Evolutionary conservation across 345 rosid species (phyloP), one percentile per base, ranked within the genome.

Genomic region (Eutrema yunnanense): DNA sequence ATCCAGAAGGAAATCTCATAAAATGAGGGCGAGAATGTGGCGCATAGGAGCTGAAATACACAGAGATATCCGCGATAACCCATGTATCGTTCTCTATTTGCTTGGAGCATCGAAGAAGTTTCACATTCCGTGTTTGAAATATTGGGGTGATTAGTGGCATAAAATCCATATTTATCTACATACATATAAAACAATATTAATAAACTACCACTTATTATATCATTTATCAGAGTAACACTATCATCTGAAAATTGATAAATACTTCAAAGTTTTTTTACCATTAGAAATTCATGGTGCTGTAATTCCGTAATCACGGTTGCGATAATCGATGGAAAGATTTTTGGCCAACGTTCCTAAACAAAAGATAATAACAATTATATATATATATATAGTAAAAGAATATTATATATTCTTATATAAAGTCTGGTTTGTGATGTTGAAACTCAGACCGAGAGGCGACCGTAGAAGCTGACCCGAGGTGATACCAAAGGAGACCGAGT

Each of bases 1-100:
- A 87, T 55, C 97, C 90, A 54, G 90, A 90, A 41, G 95, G 95
- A 73, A 85, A 85, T 73, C 83, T 83, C 78, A 83, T 70, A 59
- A 81, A 84, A 12, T 55, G 30, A 9, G 77, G 41, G 0, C 29
- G 62, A 10, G 63, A 38, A 47, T 44, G 67, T n/a, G 61, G 53
- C 44, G 37, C 30, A 26, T 84, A 83, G 19, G 29, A 86, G 70
- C 62, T 65, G 9, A 29, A 58, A 47, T 81, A 82, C 16, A 80
- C 6, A 3, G 95, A 84, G 6, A 87, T 83, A 72, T 91, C 88
- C 9, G 79, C 92, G 47, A 88, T 85, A 6, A 82, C 87, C 97
- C 97, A 88, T 29, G 81, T n/a, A 29, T 84, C 82, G 65, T 73
- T 81, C 0, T 78, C 67, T 2, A 78, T 84, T 55, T 79, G 87